Evolutionary conservation across 768 basidiomycete genomes (phyloP).

Genomic region (Amyloporia xantha): DNA sequence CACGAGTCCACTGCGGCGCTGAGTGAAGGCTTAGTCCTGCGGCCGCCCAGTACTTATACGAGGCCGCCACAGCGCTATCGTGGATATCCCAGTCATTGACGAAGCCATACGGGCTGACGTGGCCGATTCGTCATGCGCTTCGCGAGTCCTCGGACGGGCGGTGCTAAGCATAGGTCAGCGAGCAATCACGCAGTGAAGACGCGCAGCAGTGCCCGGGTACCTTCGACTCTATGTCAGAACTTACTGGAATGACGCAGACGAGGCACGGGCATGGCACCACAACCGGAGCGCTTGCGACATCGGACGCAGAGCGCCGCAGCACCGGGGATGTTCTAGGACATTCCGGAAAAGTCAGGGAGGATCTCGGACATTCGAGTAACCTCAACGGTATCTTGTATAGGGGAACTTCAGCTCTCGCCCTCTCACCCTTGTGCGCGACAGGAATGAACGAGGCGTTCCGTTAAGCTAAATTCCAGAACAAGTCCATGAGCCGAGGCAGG

Average conservation of each 20-base stretch:
- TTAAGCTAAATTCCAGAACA: too few species aligned
- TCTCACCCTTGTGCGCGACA: too few species aligned
- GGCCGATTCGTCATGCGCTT: background rate
- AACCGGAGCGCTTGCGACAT: background rate
- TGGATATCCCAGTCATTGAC: too few species aligned
- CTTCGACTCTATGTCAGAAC: background rate
- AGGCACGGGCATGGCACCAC: background rate
- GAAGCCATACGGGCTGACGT: conserved; percentile 2
- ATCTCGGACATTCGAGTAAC: background rate
- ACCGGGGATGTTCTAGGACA: background rate
- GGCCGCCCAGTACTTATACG: background rate
- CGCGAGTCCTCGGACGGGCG: background rate
- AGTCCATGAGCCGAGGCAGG: too few species aligned
- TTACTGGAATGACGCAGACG: background rate
- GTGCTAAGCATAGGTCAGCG: background rate
- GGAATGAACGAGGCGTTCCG: too few species aligned
- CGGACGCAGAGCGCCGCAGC: background rate
- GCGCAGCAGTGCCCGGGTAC: too few species aligned
- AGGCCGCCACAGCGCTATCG: too few species aligned
- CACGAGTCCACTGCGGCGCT: background rate
- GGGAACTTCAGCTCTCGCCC: too few species aligned
- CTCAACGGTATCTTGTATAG: too few species aligned
- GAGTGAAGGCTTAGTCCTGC: background rate
- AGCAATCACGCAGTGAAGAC: too few species aligned
- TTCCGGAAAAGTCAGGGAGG: background rate